A percentile compares a stretch with the other conserved stretches of the same genome.
These are phyloP conservation scores for Rachicladosporium sp. DNA, from an alignment of 2,329 filamentous ascomycete genomes.

Conservation along the genomic window DNA sequence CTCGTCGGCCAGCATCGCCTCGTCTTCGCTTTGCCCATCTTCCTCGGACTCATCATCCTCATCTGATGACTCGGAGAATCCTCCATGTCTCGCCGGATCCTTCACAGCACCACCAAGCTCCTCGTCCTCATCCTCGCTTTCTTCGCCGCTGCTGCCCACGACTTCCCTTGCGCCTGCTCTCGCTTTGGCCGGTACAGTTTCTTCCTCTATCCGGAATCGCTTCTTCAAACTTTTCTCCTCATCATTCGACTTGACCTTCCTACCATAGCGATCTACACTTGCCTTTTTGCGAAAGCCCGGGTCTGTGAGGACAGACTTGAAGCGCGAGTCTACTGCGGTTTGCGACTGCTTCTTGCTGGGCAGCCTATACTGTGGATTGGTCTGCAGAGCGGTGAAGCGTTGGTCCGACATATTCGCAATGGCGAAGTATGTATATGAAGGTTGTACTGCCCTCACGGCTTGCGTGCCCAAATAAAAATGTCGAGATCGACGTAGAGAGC, in stretches of 20 bases:
- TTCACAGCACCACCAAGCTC: constrained; percentile 45
- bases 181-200: constrained; percentile 46
- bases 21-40: constrained; percentile 38
- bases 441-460: no score
- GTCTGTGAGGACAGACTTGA: constrained; percentile 73
- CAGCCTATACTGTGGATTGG: constrained; percentile 80
- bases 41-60: constrained; percentile 35
- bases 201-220: constrained; percentile 55
- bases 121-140: constrained; percentile 19
- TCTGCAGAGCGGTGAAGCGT: constrained; percentile 79
- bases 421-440: no score
- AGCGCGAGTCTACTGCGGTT: constrained; percentile 86
- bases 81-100: constrained; percentile 75
- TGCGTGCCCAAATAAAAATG: no score
- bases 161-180: constrained; percentile 20
- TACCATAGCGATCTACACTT: constrained; percentile 82
- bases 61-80: constrained; percentile 40
- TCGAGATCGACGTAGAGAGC: no score
- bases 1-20: constrained; percentile 49
- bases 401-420: constrained; percentile 42
- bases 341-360: constrained; percentile 77
- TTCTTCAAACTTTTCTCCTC: constrained; percentile 73
- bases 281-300: constrained; percentile 77
- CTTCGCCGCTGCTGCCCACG: constrained; percentile 22
- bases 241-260: constrained; percentile 53